phyloP scores from a whole-genome alignment of 768 basidiomycete genomes.

The Leccinum boreale region DNA sequence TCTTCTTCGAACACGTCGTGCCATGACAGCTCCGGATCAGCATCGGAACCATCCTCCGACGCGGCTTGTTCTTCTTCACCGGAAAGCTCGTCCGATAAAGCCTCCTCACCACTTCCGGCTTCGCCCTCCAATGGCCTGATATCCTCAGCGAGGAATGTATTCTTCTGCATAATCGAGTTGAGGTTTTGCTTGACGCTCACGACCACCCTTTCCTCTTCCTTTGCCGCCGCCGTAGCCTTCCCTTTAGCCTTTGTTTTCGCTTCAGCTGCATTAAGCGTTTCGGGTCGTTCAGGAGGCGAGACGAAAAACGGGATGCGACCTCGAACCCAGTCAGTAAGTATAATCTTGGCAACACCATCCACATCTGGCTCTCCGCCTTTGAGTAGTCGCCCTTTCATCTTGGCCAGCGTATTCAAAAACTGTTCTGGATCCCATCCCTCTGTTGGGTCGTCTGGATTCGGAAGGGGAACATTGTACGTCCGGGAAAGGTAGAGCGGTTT shows the following conservation, averaged over 20 bases:
- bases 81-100: constrained; percentile 30
- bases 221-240: constrained; percentile 41
- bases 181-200: constrained; percentile 83
- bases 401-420: constrained; percentile 80
- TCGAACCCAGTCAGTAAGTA: constrained; percentile 95
- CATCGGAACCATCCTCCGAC: constrained; percentile 31
- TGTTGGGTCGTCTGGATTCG: constrained; percentile 50
- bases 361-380: constrained; percentile 94
- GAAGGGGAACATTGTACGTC: constrained; percentile 72
- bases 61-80: constrained; percentile 42
- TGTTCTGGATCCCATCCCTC: constrained; percentile 69
- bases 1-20: constrained; percentile 78
- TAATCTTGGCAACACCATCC: constrained; percentile 90
- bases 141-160: constrained; percentile 83
- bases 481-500: constrained; percentile 88
- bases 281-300: constrained; percentile 79
- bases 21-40: constrained; percentile 65
- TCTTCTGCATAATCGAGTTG: constrained; percentile 85
- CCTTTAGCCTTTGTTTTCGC: constrained; percentile 45
- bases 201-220: constrained; percentile 37
- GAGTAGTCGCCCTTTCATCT: constrained; percentile 87
- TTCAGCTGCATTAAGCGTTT: constrained; percentile 64
- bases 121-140: constrained; percentile 61
- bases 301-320: constrained; percentile 98
- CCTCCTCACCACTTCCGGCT: constrained; percentile 32